These are phyloP conservation scores for Dothistroma septosporum DNA, from an alignment of 2,329 filamentous ascomycete genomes.

Conservation along the genomic window DNA sequence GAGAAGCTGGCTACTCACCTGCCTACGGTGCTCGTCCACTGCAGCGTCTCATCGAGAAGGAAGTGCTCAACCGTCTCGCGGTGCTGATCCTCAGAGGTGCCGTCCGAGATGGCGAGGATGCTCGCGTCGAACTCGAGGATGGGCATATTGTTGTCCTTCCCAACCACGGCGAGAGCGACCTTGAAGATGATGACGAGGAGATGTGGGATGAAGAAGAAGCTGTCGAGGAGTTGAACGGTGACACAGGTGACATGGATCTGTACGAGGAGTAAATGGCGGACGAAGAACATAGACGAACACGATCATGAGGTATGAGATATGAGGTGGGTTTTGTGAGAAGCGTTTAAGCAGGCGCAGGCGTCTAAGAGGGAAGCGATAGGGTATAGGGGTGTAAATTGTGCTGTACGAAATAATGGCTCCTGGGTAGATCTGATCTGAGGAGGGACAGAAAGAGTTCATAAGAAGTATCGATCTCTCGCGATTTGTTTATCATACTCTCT, in stretches of 20 bases:
- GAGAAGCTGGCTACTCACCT: conserved; percentile 85
- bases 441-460: background rate
- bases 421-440: conserved; percentile 4
- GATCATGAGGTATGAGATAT: conserved; percentile 2
- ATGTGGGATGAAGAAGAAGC: conserved; percentile 74
- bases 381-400: background rate
- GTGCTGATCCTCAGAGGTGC: conserved; percentile 83
- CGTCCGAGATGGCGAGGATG: conserved; percentile 79
- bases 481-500: no score
- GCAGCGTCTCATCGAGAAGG: conserved; percentile 87
- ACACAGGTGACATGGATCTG: conserved; percentile 57
- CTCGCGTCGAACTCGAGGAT: conserved; percentile 71
- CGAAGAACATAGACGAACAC: background rate
- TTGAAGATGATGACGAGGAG: conserved; percentile 54
- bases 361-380: background rate
- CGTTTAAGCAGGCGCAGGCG: conserved; percentile 19
- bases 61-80: conserved; percentile 89
- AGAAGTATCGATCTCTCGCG: background rate
- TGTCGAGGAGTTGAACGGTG: conserved; percentile 60
- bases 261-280: conserved; percentile 46
- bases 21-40: conserved; percentile 91
- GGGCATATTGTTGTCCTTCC: conserved; percentile 76
- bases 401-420: background rate
- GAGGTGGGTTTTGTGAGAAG: conserved; percentile 8
- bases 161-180: conserved; percentile 69